Evolutionary conservation across 169 alveolate genomes (phyloP), one percentile per base, ranked within the genome.

Genomic region (Theileria luwenshuni): DNA sequence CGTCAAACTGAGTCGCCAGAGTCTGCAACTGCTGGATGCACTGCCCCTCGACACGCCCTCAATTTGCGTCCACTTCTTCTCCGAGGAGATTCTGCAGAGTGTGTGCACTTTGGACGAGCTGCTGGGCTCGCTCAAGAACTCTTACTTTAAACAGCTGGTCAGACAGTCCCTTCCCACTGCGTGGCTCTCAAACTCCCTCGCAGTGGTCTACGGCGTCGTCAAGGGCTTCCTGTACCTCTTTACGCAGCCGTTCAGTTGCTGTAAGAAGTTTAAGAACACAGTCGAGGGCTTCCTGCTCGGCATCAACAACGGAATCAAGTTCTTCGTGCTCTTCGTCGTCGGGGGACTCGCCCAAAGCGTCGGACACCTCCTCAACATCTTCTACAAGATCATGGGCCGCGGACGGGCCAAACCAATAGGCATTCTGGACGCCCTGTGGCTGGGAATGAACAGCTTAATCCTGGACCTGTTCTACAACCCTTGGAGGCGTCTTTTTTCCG

Each of bases 21-120:
- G 94, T 25, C 69, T 94, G 90, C 92, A 90, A 74, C 75, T 94
- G 25, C 87, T 92, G 65, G 97, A 94, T 52, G 92, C 95, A 3
- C 75, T 94, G 62, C 97, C 97, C n/a, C 75, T 94, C 45, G 97
- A 94, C 69, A 92, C 97, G 10, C 97, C 97, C 19, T 92, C 93
- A 52, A 93, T 94, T 87, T 83, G 91, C 58, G 86, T 94, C 27
- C 95, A 91, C 74, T 90, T 94, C 32, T 90, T 86, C 54, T 69
- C 94, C 27, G 93, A 90, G 63, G 74, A 90, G 38, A 71, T 94
- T 71, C 60, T 74, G 51, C 90, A 91, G 83, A 59, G 81, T 38
- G 92, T 93, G 43, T 71, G 92, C 62, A 62, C 94, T 32, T 90
- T 94, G 93, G 89, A 83, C 47, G 97, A 93, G 69, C 91, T 94